Conservation (phyloP, 129 eudicot species). For the Flaveria sonorensis region DNA sequence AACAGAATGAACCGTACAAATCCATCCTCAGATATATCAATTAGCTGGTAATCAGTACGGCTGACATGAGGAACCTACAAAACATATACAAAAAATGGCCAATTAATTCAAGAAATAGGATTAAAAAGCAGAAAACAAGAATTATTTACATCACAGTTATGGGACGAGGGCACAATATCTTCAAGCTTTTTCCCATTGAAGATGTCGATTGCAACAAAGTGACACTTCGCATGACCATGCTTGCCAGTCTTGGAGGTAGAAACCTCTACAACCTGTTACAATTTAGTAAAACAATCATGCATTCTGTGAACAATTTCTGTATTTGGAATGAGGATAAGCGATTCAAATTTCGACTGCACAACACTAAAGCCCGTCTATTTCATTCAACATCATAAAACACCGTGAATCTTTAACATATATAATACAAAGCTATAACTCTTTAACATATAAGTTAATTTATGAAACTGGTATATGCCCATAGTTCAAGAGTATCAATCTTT, state of each 20-base stretch:
- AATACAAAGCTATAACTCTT: neutral
- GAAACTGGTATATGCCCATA: neutral
- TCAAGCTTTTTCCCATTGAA: conserved; percentile 61
- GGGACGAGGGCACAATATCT: conserved; percentile 74
- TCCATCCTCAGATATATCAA: conserved; percentile 70
- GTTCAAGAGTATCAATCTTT: neutral
- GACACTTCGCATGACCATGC: conserved; percentile 78
- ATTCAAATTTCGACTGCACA: neutral
- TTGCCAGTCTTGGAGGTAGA: conserved; percentile 77
- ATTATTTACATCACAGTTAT: conserved; percentile 61
- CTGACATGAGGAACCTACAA: conserved; percentile 64
- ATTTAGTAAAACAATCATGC: neutral
- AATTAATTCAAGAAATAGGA: neutral
- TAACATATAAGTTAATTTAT: neutral
- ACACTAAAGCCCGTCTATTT: neutral
- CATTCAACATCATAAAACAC: neutral
- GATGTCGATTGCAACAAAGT: conserved; percentile 69
- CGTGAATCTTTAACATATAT: neutral
- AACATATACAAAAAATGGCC: neutral
- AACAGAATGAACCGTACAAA: conserved; percentile 45
- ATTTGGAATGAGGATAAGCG: neutral
- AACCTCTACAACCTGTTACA: conserved; percentile 58
- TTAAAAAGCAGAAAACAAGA: neutral
- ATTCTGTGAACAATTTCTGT: neutral
- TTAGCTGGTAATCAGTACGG: conserved; percentile 60